Conservation (phyloP, 164 flowering plant genomes). For the Liriodendron chinense region DNA sequence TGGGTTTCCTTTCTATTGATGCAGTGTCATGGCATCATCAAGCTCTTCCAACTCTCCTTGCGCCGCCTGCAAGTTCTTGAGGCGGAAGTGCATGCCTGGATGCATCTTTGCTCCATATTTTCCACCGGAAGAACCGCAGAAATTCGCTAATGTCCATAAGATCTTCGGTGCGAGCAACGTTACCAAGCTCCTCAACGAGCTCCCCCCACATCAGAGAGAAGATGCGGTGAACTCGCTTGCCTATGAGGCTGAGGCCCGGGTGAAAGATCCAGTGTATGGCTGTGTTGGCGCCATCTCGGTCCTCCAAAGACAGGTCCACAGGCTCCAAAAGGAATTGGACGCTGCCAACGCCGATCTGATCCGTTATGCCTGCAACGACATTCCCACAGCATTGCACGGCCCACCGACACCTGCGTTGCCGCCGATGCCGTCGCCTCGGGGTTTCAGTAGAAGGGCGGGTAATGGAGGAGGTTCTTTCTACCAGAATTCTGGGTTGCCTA, state of each 20-base stretch:
- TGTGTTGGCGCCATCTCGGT: constrained; percentile 72
- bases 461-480: constrained; percentile 21
- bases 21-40: constrained; percentile 48
- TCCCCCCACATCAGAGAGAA: constrained; percentile 59
- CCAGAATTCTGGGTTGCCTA: constrained; percentile 18
- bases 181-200: constrained; percentile 57
- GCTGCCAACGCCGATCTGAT: constrained; percentile 66
- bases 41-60: constrained; percentile 61
- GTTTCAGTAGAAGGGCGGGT: constrained; percentile 21
- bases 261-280: constrained; percentile 76
- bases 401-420: constrained; percentile 21
- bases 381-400: constrained; percentile 13
- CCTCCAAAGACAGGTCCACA: constrained; percentile 55
- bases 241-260: constrained; percentile 76
- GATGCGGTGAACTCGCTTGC: constrained; percentile 73
- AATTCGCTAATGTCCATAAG: constrained; percentile 68
- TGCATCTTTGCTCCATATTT: constrained; percentile 73
- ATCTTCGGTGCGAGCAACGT: constrained; percentile 81
- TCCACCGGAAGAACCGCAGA: constrained; percentile 71
- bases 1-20: constrained; percentile 1
- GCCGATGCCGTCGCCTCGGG: constrained; percentile 40
- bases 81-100: constrained; percentile 57
- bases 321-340: constrained; percentile 62
- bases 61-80: constrained; percentile 73
- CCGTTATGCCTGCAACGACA: constrained; percentile 51